Evolutionary conservation across 495 filamentous ascomycete genomes (phyloP).

Genomic region (Elasticomyces elasticus): DNA sequence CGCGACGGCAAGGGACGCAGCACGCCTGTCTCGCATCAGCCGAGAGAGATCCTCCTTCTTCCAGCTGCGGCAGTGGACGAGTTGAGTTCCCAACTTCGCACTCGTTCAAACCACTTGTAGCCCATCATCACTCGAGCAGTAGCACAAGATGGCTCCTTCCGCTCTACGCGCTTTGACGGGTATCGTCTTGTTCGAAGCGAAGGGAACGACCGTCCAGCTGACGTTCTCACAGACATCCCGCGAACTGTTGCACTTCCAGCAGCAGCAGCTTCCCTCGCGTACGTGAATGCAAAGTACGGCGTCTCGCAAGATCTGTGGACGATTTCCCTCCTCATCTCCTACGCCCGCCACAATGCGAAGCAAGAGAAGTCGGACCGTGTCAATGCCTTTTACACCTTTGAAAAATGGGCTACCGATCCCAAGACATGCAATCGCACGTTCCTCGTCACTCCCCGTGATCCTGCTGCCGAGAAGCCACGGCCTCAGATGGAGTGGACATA

Average conservation of each 20-base stretch:
- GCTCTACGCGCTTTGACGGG: no score
- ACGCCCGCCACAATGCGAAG: slow-evolving; percentile 37
- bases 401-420: slow-evolving; percentile 51
- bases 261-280: slow-evolving; percentile 56
- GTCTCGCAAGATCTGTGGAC: slow-evolving; percentile 56
- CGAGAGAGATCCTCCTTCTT: no score
- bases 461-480: neutral
- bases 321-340: slow-evolving; percentile 40
- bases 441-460: slow-evolving; percentile 47
- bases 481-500: slow-evolving; percentile 70
- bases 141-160: no score
- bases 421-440: slow-evolving; percentile 49
- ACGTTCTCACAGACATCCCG: slow-evolving; percentile 8
- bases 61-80: no score
- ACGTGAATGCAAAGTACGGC: slow-evolving; percentile 65
- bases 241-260: slow-evolving; percentile 39
- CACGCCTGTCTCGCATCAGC: no score
- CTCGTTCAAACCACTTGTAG: no score
- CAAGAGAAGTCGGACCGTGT: slow-evolving; percentile 44
- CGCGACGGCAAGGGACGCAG: no score
- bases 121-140: no score
- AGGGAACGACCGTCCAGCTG: no score
- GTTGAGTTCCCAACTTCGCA: no score
- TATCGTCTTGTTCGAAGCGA: no score
- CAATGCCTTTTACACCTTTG: slow-evolving; percentile 74